Conservation (phyloP, 495 filamentous ascomycete genomes). For the Hypoxylon fuscum region DNA sequence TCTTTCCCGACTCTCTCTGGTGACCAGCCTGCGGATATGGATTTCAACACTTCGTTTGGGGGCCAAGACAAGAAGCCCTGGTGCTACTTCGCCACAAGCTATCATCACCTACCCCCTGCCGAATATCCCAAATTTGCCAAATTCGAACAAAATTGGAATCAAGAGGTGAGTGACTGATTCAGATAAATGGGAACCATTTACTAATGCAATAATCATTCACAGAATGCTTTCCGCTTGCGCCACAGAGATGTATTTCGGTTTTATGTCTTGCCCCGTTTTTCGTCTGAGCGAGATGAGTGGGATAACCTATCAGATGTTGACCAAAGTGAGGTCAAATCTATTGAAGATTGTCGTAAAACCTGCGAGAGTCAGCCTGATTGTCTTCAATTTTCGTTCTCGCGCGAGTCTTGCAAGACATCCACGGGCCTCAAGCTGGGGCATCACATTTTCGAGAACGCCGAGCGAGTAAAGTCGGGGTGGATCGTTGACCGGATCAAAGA, state of each 20-base stretch:
- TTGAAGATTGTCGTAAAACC: constrained; percentile 47
- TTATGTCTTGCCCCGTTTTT: constrained; percentile 46
- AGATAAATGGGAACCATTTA: background rate
- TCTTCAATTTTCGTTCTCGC: constrained; percentile 53
- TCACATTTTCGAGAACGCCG: constrained; percentile 6
- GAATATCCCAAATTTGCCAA: constrained; percentile 55
- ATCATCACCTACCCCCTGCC: constrained; percentile 56
- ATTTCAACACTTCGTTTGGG: constrained; percentile 55
- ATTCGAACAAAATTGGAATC: constrained; percentile 59
- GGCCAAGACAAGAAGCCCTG: constrained; percentile 54
- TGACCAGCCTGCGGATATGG: constrained; percentile 50
- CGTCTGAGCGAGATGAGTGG: constrained; percentile 48
- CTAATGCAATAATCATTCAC: constrained; percentile 19
- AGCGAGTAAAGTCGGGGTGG: constrained; percentile 41
- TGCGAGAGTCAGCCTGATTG: constrained; percentile 53
- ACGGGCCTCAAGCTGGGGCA: constrained; percentile 37
- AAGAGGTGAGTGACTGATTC: constrained; percentile 38
- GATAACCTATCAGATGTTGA: constrained; percentile 53
- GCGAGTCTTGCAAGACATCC: constrained; percentile 47
- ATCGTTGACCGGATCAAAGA: constrained; percentile 34
- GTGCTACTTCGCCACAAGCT: constrained; percentile 60
- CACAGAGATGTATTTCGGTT: constrained; percentile 50
- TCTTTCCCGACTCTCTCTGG: constrained; percentile 54
- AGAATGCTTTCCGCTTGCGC: constrained; percentile 36
- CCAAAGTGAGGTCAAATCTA: constrained; percentile 29